These are phyloP conservation scores for Sugiyamaella boreocaroliniensis DNA, from an alignment of 805 yeast genomes.

Conservation along the genomic window DNA sequence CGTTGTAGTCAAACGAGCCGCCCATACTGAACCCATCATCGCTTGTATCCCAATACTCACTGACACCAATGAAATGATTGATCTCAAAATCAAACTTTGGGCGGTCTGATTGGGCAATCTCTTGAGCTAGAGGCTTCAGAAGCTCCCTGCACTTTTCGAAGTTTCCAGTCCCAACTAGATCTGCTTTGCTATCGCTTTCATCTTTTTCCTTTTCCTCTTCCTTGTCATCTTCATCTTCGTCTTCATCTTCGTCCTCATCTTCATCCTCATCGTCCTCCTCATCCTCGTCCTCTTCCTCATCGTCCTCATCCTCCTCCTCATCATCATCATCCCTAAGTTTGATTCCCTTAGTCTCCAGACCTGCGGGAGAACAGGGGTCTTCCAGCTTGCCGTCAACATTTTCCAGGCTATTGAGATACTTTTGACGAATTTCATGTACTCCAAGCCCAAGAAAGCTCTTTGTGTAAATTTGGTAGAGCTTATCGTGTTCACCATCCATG, in stretches of 20 bases:
- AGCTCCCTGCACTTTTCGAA: conserved; percentile 64
- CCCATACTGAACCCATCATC: conserved; percentile 84
- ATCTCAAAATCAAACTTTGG: conserved; percentile 75
- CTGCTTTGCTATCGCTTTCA: neutral
- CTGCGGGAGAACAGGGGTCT: conserved; percentile 81
- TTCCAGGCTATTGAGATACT: conserved; percentile 43
- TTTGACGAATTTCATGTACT: conserved; percentile 81
- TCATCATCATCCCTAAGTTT: conserved; percentile 15
- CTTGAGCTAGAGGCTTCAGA: conserved; percentile 59
- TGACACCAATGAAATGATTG: conserved; percentile 86
- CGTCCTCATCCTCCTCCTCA: conserved; percentile 8
- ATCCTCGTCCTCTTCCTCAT: conserved; percentile 14
- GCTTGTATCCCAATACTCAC: conserved; percentile 97
- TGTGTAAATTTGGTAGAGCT: conserved; percentile 74
- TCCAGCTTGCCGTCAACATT: conserved; percentile 30
- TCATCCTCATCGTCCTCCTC: conserved; percentile 10
- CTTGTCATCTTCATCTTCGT: conserved; percentile 7
- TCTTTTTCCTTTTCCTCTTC: conserved; percentile 8
- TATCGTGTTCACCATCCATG: conserved; percentile 28
- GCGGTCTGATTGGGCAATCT: conserved; percentile 7
- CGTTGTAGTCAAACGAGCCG: conserved; percentile 70
- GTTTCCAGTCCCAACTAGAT: conserved; percentile 69
- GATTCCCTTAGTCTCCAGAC: conserved; percentile 34
- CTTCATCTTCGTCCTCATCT: conserved; percentile 8
- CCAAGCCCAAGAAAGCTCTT: conserved; percentile 98